phyloP scores from a whole-genome alignment of 495 filamentous ascomycete genomes.

The Penicillium diatomitis region DNA sequence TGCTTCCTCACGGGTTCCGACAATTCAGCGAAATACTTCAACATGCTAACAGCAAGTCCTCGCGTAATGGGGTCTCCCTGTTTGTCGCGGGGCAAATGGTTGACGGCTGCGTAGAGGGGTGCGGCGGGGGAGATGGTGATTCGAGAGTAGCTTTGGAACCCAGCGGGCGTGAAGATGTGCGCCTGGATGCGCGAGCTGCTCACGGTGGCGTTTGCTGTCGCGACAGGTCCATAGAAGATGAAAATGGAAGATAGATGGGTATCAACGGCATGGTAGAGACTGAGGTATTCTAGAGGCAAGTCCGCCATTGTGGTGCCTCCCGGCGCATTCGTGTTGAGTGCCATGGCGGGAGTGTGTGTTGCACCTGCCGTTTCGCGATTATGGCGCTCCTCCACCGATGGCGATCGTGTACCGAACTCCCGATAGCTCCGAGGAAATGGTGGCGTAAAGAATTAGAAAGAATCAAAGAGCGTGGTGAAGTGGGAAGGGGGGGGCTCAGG shows the following conservation, averaged over 20 bases:
- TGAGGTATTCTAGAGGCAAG: slow-evolving; percentile 66
- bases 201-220: slow-evolving; percentile 71
- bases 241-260: slow-evolving; percentile 66
- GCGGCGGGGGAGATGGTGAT: slow-evolving; percentile 88
- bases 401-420: no score
- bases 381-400: no score
- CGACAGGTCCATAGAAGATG: slow-evolving; percentile 77
- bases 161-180: slow-evolving; percentile 81
- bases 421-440: no score
- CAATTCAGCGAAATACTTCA: slow-evolving; percentile 88
- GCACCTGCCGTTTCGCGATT: slow-evolving; percentile 3
- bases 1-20: slow-evolving; percentile 63
- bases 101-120: slow-evolving; percentile 88
- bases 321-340: slow-evolving; percentile 18
- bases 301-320: slow-evolving; percentile 25
- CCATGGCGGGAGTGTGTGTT: slow-evolving; percentile 23
- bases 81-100: slow-evolving; percentile 82
- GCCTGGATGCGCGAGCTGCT: slow-evolving; percentile 88
- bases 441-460: no score
- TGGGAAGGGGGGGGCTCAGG: slow-evolving; percentile 2
- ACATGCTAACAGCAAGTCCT: slow-evolving; percentile 79
- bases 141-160: slow-evolving; percentile 78
- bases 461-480: not conserved
- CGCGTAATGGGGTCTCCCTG: slow-evolving; percentile 88
- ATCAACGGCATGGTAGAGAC: slow-evolving; percentile 74